Evolutionary conservation across 768 basidiomycete genomes (phyloP), one percentile per base, ranked within the genome.

Genomic region (Tulasnella sp.): DNA sequence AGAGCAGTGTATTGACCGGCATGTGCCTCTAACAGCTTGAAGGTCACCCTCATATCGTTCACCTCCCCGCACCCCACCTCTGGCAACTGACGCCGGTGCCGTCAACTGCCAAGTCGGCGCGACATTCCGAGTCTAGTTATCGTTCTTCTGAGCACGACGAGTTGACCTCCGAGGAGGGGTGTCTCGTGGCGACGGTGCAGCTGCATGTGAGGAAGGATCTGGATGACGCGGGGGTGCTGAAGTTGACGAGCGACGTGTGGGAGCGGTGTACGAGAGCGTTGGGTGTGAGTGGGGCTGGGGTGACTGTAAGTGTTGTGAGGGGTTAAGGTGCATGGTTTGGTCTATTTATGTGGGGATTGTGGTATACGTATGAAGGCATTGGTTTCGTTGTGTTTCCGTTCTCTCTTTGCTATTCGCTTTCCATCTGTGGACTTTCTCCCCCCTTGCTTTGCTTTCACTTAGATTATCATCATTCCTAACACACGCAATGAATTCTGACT

Each of bases 21-120:
- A 48, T 48, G 27, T 73, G 44, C 21, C 75, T 24, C 21, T 16
- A 38, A 4, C 81, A 95, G 93, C 89, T 97, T 81, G 94, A 96
- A 83, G 88, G 92, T 3, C 95, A 97, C 81, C 93, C 94, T 0
- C 89, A 93, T 80, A 93, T 98, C 36, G 83, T 93, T 0, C 93
- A 95, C 83, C 89, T 97, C 16, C 92, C 93, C 0, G 91, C 93
- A 16, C 95, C 94, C 0, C 94, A 95, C 81, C 91, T 97, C 77
- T 97, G 94, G 94, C 94, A 96, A 83, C 89, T 97, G 62, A 88
- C 90, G 0, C 90, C 92, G 0, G 83, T 86, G 27, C 82, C 85
- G 7, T 80, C 79, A 68, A 71, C 40, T 44, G 75, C 79, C 74
- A 81, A 82, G 46, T 27, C n/a, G 8, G 56, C 79, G 46, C 77